phyloP scores from a whole-genome alignment of 306 rosid species.

The Spatholobus suberectus region DNA sequence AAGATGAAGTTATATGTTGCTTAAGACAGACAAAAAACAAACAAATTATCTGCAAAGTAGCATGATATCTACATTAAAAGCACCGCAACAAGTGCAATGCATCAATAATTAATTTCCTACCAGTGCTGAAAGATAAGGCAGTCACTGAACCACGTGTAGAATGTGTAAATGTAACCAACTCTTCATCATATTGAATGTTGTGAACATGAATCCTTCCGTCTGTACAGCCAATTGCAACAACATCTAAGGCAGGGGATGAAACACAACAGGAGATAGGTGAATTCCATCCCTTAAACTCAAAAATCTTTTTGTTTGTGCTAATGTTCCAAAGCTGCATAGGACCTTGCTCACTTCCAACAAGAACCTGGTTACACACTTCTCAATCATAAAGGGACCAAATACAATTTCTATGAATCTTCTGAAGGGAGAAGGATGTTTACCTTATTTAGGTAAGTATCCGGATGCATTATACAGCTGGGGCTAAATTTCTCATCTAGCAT shows the following conservation, averaged over 20 bases:
- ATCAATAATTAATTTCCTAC: conserved; percentile 44
- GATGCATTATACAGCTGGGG: conserved; percentile 81
- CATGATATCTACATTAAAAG: neutral
- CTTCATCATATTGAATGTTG: conserved; percentile 82
- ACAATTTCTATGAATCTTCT: conserved; percentile 6
- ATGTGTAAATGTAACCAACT: conserved; percentile 79
- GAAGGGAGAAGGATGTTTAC: conserved; percentile 48
- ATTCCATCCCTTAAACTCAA: conserved; percentile 91
- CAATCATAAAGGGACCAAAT: conserved; percentile 19
- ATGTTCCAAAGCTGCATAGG: conserved; percentile 93
- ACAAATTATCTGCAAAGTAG: neutral
- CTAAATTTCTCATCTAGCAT: conserved; percentile 55
- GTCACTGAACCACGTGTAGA: conserved; percentile 92
- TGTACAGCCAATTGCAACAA: conserved; percentile 89
- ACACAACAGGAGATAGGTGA: conserved; percentile 77
- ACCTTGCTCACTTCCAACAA: conserved; percentile 91
- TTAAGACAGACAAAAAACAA: neutral
- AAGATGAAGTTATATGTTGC: neutral
- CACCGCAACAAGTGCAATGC: neutral
- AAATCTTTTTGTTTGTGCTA: conserved; percentile 79
- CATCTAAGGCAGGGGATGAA: conserved; percentile 92
- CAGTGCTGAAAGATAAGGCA: conserved; percentile 89
- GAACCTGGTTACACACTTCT: conserved; percentile 60
- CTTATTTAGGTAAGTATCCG: conserved; percentile 93
- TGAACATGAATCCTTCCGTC: conserved; percentile 88